Evolutionary conservation across 2,329 filamentous ascomycete species (phyloP).

Genomic region (Chaetomium sp.): DNA sequence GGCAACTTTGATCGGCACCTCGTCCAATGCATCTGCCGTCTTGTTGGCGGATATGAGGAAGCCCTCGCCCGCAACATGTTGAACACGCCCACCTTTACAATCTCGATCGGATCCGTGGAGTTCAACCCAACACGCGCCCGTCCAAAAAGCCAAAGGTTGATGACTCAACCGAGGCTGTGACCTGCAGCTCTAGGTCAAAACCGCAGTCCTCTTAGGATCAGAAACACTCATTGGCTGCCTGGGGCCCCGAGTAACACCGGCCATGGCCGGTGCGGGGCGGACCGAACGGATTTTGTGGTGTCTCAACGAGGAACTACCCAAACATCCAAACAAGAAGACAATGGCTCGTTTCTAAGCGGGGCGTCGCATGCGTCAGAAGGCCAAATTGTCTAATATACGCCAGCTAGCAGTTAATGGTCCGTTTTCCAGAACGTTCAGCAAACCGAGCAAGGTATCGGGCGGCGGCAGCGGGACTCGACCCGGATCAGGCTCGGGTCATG

Average conservation of each 20-base stretch:
- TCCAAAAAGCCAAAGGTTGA: background rate
- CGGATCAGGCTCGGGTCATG: background rate
- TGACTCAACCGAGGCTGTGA: constrained; percentile 20
- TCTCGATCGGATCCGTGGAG: background rate
- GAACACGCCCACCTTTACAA: background rate
- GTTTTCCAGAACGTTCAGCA: constrained; percentile 9
- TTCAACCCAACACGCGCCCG: background rate
- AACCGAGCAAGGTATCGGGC: background rate
- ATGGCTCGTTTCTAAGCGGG: constrained; percentile 6
- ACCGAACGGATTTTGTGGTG: constrained; percentile 24
- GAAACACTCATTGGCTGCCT: constrained; percentile 8
- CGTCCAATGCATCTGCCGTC: constrained; percentile 3
- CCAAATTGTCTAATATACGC: background rate
- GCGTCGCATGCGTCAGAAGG: background rate
- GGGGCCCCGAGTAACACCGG: constrained; percentile 19
- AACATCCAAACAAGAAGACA: background rate
- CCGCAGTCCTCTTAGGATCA: background rate
- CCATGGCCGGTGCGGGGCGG: constrained; percentile 28
- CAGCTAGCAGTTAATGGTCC: background rate
- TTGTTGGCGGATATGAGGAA: constrained; percentile 4
- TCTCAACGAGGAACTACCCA: constrained; percentile 1
- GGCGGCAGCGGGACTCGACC: constrained; percentile 7
- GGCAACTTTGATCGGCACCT: constrained; percentile 29
- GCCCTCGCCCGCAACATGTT: background rate
- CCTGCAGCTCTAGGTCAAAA: constrained; percentile 9